Evolutionary conservation across 148 eudicot species (phyloP).

Genomic region (Diospyros kaki): DNA sequence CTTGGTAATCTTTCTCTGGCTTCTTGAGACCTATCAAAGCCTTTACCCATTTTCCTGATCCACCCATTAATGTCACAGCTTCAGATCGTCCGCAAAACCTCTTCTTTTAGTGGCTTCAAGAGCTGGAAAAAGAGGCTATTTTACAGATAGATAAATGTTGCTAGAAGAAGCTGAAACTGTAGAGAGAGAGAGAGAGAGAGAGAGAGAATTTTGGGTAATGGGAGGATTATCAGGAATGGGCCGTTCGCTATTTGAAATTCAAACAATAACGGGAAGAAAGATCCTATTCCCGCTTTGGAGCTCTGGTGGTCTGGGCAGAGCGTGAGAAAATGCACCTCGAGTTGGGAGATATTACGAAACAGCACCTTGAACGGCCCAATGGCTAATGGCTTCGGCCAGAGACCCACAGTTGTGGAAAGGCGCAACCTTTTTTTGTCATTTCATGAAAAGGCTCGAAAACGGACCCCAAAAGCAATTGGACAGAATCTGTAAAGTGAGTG

Average conservation of each 20-base stretch:
- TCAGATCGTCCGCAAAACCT: neutral
- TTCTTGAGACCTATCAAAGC: conserved; percentile 45
- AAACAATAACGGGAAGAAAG: conserved; percentile 12
- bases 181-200: neutral
- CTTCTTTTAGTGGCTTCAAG: neutral
- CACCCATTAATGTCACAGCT: conserved; percentile 39
- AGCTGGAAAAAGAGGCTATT: neutral
- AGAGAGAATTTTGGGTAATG: conserved; percentile 4
- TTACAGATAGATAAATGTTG: neutral
- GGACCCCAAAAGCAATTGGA: neutral
- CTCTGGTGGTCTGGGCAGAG: neutral
- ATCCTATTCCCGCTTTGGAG: conserved; percentile 10
- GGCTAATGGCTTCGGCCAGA: neutral
- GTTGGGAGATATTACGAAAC: conserved; percentile 3
- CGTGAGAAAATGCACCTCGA: conserved; percentile 8
- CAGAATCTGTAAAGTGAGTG: conserved; percentile 12
- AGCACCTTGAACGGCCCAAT: no score
- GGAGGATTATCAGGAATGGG: neutral
- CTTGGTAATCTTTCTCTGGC: conserved; percentile 35
- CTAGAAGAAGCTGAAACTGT: neutral
- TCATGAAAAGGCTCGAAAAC: conserved; percentile 7
- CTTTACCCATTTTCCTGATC: conserved; percentile 66
- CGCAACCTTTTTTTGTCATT: conserved; percentile 12
- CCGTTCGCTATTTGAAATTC: conserved; percentile 23
- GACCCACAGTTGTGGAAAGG: conserved; percentile 10